phyloP scores from a whole-genome alignment of 2,329 filamentous ascomycete species.

The Aspergillus versicolor region DNA sequence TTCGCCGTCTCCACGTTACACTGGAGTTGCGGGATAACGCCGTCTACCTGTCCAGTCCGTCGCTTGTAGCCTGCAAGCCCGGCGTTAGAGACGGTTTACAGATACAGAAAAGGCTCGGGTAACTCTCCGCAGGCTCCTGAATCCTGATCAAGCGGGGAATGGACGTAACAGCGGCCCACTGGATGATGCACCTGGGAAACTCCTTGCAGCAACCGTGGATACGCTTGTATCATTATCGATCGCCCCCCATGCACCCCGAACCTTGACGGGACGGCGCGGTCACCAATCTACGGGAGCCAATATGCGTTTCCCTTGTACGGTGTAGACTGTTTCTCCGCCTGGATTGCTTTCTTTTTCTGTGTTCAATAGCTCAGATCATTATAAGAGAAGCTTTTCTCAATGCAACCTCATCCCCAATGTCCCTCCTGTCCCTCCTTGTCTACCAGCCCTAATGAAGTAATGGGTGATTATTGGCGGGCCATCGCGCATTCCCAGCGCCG shows the following conservation, averaged over 20 bases:
- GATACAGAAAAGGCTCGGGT: neutral
- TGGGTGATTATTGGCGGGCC: too few species aligned
- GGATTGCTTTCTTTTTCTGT: constrained; percentile 4
- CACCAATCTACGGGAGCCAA: constrained; percentile 21
- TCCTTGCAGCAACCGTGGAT: constrained; percentile 35
- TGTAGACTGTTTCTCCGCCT: neutral
- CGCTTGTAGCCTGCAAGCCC: neutral
- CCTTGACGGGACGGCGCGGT: constrained; percentile 41
- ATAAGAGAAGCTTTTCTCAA: constrained; percentile 9
- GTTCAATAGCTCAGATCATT: constrained; percentile 7
- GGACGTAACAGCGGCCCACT: neutral
- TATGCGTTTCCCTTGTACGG: neutral
- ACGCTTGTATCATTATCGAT: constrained; percentile 11
- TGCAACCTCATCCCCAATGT: neutral
- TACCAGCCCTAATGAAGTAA: too few species aligned
- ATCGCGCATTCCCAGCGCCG: constrained; percentile 12
- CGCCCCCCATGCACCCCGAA: constrained; percentile 29
- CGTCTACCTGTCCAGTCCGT: neutral
- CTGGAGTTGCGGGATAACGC: neutral
- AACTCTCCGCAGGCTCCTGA: neutral
- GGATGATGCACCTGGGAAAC: constrained; percentile 6
- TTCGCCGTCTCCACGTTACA: neutral
- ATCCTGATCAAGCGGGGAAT: neutral
- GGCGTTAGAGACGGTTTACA: neutral
- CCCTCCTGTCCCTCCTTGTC: neutral